Conservation (phyloP, 176 grass and related monocot species). For the Carex littledalei region DNA sequence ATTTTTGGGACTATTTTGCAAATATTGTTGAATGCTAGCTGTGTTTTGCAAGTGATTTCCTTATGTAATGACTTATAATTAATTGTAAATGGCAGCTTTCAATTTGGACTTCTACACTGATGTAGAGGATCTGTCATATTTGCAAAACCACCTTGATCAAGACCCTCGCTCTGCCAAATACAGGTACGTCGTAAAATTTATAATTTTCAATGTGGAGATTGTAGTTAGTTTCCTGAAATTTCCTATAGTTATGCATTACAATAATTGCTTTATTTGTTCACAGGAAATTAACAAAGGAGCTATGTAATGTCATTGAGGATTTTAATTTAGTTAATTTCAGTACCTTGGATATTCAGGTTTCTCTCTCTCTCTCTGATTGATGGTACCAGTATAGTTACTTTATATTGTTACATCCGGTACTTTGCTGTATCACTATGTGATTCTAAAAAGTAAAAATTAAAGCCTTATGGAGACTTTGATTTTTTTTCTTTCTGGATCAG, state of each 20-base stretch:
- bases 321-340: slow-evolving; percentile 82
- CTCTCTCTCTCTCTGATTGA: background rate
- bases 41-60: slow-evolving; percentile 2
- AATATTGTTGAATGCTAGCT: slow-evolving; percentile 4
- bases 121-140: slow-evolving; percentile 85
- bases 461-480: background rate
- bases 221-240: background rate
- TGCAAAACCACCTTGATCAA: slow-evolving; percentile 80
- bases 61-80: slow-evolving; percentile 7
- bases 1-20: background rate
- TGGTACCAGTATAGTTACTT: background rate
- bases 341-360: slow-evolving; percentile 87
- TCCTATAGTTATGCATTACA: background rate
- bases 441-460: background rate
- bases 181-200: slow-evolving; percentile 36
- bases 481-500: background rate
- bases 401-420: background rate
- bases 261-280: slow-evolving; percentile 25
- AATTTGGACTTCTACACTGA: slow-evolving; percentile 96
- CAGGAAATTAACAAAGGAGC: slow-evolving; percentile 95
- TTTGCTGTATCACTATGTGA: background rate
- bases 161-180: slow-evolving; percentile 91
- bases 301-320: slow-evolving; percentile 77
- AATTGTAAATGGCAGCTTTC: slow-evolving; percentile 48
- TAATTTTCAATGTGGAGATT: background rate